Evolutionary conservation across 2,329 filamentous ascomycete species (phyloP), one percentile per base, ranked within the genome.

Genomic region (Anthostomella pinea): DNA sequence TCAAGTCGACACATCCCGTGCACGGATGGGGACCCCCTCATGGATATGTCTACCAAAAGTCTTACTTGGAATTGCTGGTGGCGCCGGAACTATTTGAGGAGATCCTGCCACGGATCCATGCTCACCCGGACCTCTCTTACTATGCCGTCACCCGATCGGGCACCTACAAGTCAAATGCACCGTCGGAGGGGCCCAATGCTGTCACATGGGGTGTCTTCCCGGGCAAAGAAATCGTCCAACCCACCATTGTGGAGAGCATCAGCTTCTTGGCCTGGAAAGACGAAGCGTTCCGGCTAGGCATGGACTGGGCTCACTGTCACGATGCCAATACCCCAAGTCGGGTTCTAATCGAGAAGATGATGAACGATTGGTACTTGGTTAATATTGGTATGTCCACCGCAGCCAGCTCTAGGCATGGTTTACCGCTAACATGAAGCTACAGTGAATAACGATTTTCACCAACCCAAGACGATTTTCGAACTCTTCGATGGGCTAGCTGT

Each of bases 191-290:
- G 5, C 93, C 93, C 23, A 98, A 98, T 55, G 93, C 93, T n/a
- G 87, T 98, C 32, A 98, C 93, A 2, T 98, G 93, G 93, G 93
- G 93, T 65, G 94, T 98, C 21, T 98, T 97, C 70, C 91, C 93
- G 0, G 93, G 93, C 40, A 95, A 97, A 63, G 93, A 98, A 65
- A 96, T 98, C 58, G 90, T 98, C n/a, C 93, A 98, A 64, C 93
- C 93, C 10, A 98, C 93, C n/a, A 96, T 98, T 54, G 93, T 98
- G 34, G 93, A 98, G 68, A 94, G 87, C 13, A 84, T 98, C 61
- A 95, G 87, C 62, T 98, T 98, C 76, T 72, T 98, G 35, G 93
- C 93, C 3, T 98, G 93, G 93, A 95, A 95, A 67, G 93, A 98
- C 52, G 93, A 98, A 66, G 94, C 95, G 11, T 98, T 89, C 72